Base-by-base conservation (phyloP, 805 yeast genomes). In the Suhomyces sp. region DNA sequence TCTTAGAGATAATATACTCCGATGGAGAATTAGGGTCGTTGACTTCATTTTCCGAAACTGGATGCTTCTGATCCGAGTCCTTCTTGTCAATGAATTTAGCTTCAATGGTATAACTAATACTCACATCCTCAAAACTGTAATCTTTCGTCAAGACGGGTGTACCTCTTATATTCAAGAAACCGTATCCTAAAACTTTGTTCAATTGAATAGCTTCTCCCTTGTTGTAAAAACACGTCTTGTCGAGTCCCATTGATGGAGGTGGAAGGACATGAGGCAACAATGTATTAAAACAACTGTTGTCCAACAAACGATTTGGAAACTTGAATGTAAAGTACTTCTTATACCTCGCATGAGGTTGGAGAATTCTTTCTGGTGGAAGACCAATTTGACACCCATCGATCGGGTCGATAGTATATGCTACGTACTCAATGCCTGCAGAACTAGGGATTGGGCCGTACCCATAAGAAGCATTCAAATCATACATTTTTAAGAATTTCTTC, bases 311-410 rank as follows among this genome's bases (percentile, higher is more conserved):
- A 24, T 67, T 58, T 1, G 85, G 85, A 33, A 79, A 67, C 50
- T 70, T 76, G 54, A 79, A 79, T 26, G 75, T 72, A 53, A 79
- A 76, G 43, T 69, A 76, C 49, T 79, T 79, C 48, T 77, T 77
- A 46, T 79, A 77, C 43, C 64, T 71, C 7, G 61, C 58, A 19
- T 66, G 53, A 2, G 83, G 79, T 36, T 64, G 63, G 23, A 79
- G 54, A 1, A 72, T 55, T 44, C 83, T 53, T 35, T 66, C 69
- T 42, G 69, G 57, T 6, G 74, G 74, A 13, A 79, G 51, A 0
- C 83, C 83, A 29, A 77, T 43, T 12, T 50, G 36, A n/a, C 68
- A 58, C 3, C 74, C 73, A 46, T 78, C 83, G 29, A 44, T 48
- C 8, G 42, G 28, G 50, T 77, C 84, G 5, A 43, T 50, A 9